These are phyloP conservation scores for Tylopilus plumbeoviolaceoides DNA, from an alignment of 768 basidiomycete species.

Conservation along the genomic window DNA sequence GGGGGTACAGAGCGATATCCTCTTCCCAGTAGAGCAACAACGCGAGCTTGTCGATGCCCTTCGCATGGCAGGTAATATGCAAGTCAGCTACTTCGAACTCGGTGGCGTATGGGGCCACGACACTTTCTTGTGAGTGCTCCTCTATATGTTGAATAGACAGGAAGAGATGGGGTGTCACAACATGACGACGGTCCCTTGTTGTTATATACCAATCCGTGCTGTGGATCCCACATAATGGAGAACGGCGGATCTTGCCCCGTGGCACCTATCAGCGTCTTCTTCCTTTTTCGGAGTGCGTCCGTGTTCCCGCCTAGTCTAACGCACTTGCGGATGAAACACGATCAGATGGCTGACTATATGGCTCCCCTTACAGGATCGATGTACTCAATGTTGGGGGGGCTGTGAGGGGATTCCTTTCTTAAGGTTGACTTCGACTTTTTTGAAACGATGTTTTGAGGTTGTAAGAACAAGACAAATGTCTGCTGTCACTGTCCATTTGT, in stretches of 20 bases:
- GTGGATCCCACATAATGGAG: neutral
- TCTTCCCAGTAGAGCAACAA: slow-evolving; percentile 97
- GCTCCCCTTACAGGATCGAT: slow-evolving; percentile 54
- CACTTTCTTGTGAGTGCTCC: slow-evolving; percentile 76
- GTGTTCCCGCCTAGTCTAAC: neutral
- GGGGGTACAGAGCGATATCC: slow-evolving; percentile 94
- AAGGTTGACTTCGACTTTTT: neutral
- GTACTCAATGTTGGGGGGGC: slow-evolving; percentile 88
- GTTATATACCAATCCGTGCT: slow-evolving; percentile 10
- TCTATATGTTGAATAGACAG: neutral
- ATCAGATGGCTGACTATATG: slow-evolving; percentile 9
- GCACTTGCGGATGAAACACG: neutral
- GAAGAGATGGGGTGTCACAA: neutral
- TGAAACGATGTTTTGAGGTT: no score
- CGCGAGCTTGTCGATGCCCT: slow-evolving; percentile 91
- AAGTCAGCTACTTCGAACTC: slow-evolving; percentile 94
- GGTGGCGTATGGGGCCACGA: slow-evolving; percentile 99
- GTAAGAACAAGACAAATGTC: neutral
- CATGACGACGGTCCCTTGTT: neutral
- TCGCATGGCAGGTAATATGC: slow-evolving; percentile 81
- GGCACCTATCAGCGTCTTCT: neutral
- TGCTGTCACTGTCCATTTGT: neutral
- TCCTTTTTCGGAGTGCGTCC: neutral
- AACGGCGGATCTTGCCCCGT: slow-evolving; percentile 6
- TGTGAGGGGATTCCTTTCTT: slow-evolving; percentile 83